Percentiles rank a stretch among this genome's conserved stretches.
phyloP scores from a whole-genome alignment of 352 stramenopile genomes.

The Pythium aristosporum region DNA sequence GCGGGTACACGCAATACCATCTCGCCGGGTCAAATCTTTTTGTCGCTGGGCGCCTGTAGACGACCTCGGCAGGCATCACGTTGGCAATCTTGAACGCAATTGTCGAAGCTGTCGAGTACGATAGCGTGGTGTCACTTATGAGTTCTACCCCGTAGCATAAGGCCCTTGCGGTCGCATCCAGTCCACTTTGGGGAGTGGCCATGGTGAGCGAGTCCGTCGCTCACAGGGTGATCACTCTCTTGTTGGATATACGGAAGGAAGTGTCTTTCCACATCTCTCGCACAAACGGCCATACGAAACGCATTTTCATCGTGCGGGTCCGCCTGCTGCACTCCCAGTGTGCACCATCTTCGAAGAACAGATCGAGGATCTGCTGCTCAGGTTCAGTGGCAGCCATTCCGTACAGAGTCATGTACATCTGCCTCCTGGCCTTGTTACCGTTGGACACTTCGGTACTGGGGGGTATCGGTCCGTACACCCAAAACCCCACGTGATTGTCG shows the following conservation, averaged over 20 bases:
- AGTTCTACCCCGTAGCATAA: background rate
- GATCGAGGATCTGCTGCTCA: background rate
- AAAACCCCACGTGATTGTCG: background rate
- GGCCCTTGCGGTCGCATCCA: background rate
- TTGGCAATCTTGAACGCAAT: background rate
- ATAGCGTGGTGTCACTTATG: background rate
- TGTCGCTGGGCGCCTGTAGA: background rate
- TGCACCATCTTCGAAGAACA: background rate
- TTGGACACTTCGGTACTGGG: background rate
- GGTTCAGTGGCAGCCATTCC: background rate
- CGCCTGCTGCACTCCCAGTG: background rate
- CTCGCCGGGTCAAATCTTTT: background rate
- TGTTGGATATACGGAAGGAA: background rate
- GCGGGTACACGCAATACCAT: background rate
- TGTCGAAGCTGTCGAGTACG: background rate
- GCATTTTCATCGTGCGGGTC: background rate
- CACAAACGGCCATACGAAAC: background rate
- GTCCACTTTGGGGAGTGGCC: background rate
- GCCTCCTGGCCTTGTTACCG: background rate
- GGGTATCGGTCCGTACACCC: background rate
- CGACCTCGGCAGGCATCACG: background rate
- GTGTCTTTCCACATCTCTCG: background rate
- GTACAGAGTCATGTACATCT: background rate
- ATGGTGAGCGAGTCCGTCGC: background rate
- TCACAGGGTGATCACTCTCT: background rate